Percentiles rank a stretch among this genome's conserved stretches.
Conservation (phyloP, 768 basidiomycete species). For the Lactarius pseudohatsudake region DNA sequence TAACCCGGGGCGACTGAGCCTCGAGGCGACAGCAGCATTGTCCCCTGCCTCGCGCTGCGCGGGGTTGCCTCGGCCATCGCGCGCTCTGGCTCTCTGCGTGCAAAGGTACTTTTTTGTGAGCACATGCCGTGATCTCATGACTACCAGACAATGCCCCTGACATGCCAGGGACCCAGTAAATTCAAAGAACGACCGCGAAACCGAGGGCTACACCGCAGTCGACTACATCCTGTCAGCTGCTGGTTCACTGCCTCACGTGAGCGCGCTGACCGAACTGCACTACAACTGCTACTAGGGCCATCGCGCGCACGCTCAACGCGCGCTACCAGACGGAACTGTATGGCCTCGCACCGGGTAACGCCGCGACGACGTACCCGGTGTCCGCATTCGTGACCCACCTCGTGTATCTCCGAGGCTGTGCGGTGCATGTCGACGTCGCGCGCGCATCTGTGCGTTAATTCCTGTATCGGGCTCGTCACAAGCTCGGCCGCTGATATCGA, state of each 20-base stretch:
- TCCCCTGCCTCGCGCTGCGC: constrained; percentile 86
- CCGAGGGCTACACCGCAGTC: constrained; percentile 75
- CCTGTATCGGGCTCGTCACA: not conserved
- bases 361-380: constrained; percentile 62
- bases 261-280: constrained; percentile 20
- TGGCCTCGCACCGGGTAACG: constrained; percentile 51
- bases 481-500: not conserved
- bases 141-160: not conserved
- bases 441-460: constrained; percentile 56
- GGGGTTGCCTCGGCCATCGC: constrained; percentile 80
- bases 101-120: constrained; percentile 85
- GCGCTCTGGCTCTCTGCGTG: constrained; percentile 63
- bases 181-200: constrained; percentile 85
- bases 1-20: not conserved
- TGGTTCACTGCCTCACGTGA: constrained; percentile 17
- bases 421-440: constrained; percentile 59
- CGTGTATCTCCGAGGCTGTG: constrained; percentile 66
- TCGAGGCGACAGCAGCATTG: constrained; percentile 51
- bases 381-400: constrained; percentile 86
- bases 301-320: constrained; percentile 66
- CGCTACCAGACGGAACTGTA: constrained; percentile 52
- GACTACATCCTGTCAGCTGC: constrained; percentile 73
- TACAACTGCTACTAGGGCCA: constrained; percentile 46
- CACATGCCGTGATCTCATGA: constrained; percentile 18
- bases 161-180: constrained; percentile 58